Evolutionary conservation across 768 basidiomycete genomes (phyloP).

Genomic region (Suillus lakei): DNA sequence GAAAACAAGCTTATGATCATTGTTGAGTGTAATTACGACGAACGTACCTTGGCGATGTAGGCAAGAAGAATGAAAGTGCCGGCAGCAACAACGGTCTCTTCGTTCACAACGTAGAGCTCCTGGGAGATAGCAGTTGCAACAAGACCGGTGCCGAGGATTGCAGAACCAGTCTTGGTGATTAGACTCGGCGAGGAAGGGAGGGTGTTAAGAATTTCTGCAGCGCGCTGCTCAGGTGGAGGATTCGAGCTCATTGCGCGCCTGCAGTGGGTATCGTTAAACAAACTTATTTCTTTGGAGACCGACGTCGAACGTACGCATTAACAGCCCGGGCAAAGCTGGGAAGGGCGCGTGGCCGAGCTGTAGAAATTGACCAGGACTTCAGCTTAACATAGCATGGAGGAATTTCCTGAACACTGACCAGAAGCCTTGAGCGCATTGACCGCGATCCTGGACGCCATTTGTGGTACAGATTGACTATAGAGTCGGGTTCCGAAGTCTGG

Average conservation of each 20-base stretch:
- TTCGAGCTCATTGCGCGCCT: slow-evolving; percentile 74
- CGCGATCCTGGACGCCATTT: slow-evolving; percentile 77
- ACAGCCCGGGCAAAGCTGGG: slow-evolving; percentile 51
- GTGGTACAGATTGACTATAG: slow-evolving; percentile 12
- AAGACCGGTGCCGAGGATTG: slow-evolving; percentile 88
- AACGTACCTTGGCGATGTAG: slow-evolving; percentile 77
- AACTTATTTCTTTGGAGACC: slow-evolving; percentile 10
- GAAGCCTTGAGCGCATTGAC: slow-evolving; percentile 65
- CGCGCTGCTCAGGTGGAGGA: slow-evolving; percentile 83
- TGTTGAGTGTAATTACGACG: background rate
- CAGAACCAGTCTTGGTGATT: slow-evolving; percentile 93
- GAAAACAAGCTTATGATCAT: slow-evolving; percentile 18
- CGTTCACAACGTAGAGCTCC: slow-evolving; percentile 97
- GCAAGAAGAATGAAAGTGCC: slow-evolving; percentile 85
- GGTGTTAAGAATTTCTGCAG: slow-evolving; percentile 88
- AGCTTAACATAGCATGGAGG: background rate
- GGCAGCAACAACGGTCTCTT: slow-evolving; percentile 88
- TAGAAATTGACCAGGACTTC: slow-evolving; percentile 8
- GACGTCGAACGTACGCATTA: slow-evolving; percentile 47
- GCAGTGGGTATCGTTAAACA: slow-evolving; percentile 17
- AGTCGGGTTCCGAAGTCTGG: slow-evolving; percentile 11
- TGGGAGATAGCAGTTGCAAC: slow-evolving; percentile 93
- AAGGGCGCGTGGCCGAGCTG: slow-evolving; percentile 61
- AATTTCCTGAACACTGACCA: slow-evolving; percentile 41
- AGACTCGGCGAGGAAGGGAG: slow-evolving; percentile 84